phyloP scores from a whole-genome alignment of 1,284 basidiomycete species.

The Vanrija sp. region DNA sequence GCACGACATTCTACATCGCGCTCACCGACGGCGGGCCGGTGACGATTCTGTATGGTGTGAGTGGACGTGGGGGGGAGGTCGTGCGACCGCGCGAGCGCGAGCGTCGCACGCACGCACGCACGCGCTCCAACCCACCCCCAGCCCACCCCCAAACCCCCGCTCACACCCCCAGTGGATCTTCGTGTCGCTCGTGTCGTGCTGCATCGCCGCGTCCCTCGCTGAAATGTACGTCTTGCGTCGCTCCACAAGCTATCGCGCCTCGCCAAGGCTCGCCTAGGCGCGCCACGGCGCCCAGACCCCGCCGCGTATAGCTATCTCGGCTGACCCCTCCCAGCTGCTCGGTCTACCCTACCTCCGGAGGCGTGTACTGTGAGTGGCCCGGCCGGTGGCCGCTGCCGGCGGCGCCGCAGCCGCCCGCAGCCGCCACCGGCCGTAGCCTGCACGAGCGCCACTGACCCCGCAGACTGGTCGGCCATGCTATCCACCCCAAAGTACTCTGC shows the following conservation, averaged over 20 bases:
- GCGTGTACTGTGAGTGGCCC: slow-evolving; percentile 47
- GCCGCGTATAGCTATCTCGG: neutral
- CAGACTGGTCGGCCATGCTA: slow-evolving; percentile 51
- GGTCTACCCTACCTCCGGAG: slow-evolving; percentile 51
- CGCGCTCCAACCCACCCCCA: too few species aligned
- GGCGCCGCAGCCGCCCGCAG: neutral
- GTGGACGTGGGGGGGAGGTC: slow-evolving; percentile 8
- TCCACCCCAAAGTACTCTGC: slow-evolving; percentile 50
- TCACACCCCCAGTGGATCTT: slow-evolving; percentile 44
- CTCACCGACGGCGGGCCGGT: slow-evolving; percentile 51
- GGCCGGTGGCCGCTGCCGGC: neutral
- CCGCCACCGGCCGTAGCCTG: neutral
- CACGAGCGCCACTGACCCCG: neutral
- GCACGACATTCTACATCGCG: slow-evolving; percentile 49
- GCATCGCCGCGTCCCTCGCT: slow-evolving; percentile 50
- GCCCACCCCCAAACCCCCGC: neutral
- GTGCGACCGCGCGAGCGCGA: too few species aligned
- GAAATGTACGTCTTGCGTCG: slow-evolving; percentile 42
- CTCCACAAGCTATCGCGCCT: neutral
- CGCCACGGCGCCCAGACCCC: neutral
- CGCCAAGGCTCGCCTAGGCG: too few species aligned
- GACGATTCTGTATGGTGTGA: slow-evolving; percentile 47
- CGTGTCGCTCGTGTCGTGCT: slow-evolving; percentile 50
- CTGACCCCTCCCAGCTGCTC: slow-evolving; percentile 39
- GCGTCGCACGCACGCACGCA: too few species aligned